Evolutionary conservation across 352 stramenopile species (phyloP).

Genomic region (Globisporangium sylvaticum): DNA sequence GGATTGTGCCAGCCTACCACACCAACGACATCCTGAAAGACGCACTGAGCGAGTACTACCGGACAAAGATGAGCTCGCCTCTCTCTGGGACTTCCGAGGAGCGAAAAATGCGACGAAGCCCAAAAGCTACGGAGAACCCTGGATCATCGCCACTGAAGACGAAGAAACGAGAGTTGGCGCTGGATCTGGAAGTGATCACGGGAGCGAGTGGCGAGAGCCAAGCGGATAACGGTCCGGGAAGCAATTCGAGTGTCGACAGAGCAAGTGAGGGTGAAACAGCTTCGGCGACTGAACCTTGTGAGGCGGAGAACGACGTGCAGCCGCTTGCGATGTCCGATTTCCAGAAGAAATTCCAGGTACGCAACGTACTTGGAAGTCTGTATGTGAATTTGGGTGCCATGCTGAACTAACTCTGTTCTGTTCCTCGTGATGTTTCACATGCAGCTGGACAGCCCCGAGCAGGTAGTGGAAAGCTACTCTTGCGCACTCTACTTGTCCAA

Average conservation of each 20-base stretch:
- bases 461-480: slow-evolving; percentile 83
- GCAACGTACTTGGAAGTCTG: not conserved
- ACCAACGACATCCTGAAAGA: slow-evolving; percentile 49
- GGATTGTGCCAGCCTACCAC: slow-evolving; percentile 40
- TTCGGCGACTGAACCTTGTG: slow-evolving; percentile 13
- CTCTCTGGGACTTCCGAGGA: slow-evolving; percentile 10
- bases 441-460: slow-evolving; percentile 59
- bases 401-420: not conserved
- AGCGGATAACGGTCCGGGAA: not conserved
- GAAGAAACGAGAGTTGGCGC: slow-evolving; percentile 2
- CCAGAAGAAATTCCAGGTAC: slow-evolving; percentile 81
- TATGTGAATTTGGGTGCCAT: not conserved
- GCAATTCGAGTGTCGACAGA: slow-evolving; percentile 1
- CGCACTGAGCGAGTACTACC: slow-evolving; percentile 48
- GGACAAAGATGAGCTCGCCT: slow-evolving; percentile 17
- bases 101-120: slow-evolving; percentile 9
- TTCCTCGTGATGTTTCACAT: slow-evolving; percentile 1
- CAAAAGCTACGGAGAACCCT: slow-evolving; percentile 1
- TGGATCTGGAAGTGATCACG: slow-evolving; percentile 16
- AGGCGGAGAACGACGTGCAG: slow-evolving; percentile 32
- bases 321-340: slow-evolving; percentile 64
- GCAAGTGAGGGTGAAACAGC: slow-evolving; percentile 7
- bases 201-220: not conserved
- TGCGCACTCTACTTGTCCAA: slow-evolving; percentile 77
- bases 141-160: slow-evolving; percentile 9